Percentiles rank a stretch among this genome's conserved stretches.
Conservation (phyloP, 2,329 filamentous ascomycete genomes). For the Penicillium sp. region DNA sequence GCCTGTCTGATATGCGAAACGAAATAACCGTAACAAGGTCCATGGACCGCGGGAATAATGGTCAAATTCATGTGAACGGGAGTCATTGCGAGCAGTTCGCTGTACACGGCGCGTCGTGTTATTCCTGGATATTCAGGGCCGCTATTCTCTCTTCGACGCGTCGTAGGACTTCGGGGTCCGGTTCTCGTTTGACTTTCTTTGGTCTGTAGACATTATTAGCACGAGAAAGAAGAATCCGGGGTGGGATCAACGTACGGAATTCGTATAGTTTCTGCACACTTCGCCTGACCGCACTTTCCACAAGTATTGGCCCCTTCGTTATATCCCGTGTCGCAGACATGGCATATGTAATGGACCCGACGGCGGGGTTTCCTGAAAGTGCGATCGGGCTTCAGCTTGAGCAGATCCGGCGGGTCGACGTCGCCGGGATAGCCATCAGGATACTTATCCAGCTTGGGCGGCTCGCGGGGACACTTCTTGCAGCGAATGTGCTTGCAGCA, state of each 20-base stretch:
- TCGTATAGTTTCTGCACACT: slow-evolving; percentile 41
- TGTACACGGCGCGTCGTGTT: background rate
- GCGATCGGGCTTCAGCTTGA: slow-evolving; percentile 33
- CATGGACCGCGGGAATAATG: background rate
- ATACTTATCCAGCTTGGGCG: slow-evolving; percentile 50
- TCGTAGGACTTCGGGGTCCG: slow-evolving; percentile 39
- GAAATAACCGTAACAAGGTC: background rate
- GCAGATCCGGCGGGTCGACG: slow-evolving; percentile 40
- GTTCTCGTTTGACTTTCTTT: slow-evolving; percentile 40
- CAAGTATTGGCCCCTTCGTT: slow-evolving; percentile 34
- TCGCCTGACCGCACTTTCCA: slow-evolving; percentile 41
- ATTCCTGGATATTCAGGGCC: slow-evolving; percentile 16
- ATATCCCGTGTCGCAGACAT: slow-evolving; percentile 39
- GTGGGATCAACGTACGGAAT: slow-evolving; percentile 39
- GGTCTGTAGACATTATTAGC: slow-evolving; percentile 30
- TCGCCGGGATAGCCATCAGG: slow-evolving; percentile 48
- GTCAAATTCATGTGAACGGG: slow-evolving; percentile 2
- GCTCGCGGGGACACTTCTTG: slow-evolving; percentile 75
- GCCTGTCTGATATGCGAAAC: slow-evolving; percentile 4
- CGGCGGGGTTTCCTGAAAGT: slow-evolving; percentile 38
- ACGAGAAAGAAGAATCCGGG: background rate
- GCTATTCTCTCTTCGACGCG: slow-evolving; percentile 42
- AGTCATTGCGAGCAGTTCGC: background rate
- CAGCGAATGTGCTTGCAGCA: slow-evolving; percentile 72
- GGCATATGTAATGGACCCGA: slow-evolving; percentile 43